Conservation (phyloP, 2,329 filamentous ascomycete genomes). For the Neofusicoccum sp. region DNA sequence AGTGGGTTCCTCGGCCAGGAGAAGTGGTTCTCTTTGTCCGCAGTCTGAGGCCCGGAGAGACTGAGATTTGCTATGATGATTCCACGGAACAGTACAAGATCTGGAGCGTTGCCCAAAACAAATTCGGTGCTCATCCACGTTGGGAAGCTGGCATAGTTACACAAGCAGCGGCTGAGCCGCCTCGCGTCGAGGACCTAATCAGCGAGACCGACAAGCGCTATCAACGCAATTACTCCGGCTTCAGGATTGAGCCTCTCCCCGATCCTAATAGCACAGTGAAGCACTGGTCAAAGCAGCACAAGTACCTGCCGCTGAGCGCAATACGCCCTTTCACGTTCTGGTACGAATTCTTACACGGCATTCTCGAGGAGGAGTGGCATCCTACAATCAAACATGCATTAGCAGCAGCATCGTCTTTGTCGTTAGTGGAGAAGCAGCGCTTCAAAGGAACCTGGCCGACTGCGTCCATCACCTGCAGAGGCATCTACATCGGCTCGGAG, state of each 20-base stretch:
- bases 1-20: constrained; percentile 54
- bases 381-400: constrained; percentile 56
- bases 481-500: constrained; percentile 58
- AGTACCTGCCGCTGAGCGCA: constrained; percentile 53
- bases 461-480: constrained; percentile 52
- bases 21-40: constrained; percentile 57
- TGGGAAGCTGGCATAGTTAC: constrained; percentile 60
- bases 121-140: constrained; percentile 40
- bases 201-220: constrained; percentile 38
- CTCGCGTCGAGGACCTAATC: constrained; percentile 48
- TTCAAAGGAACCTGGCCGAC: constrained; percentile 57
- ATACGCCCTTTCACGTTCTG: constrained; percentile 57
- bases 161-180: constrained; percentile 47
- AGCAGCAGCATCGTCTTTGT: constrained; percentile 53
- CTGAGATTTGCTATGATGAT: constrained; percentile 30
- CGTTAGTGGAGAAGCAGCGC: constrained; percentile 51
- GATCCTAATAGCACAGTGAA: constrained; percentile 53
- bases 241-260: constrained; percentile 57
- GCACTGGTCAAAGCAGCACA: constrained; percentile 52
- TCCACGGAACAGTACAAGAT: constrained; percentile 23
- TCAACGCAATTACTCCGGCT: constrained; percentile 52
- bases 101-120: constrained; percentile 17
- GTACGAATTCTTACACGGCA: constrained; percentile 47
- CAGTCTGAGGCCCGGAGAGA: constrained; percentile 27
- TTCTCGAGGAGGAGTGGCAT: constrained; percentile 46